A percentile compares a stretch with the other conserved stretches of the same genome.
These are phyloP conservation scores for Xylaria bambusicola DNA, from an alignment of 495 filamentous ascomycete species.

Conservation along the genomic window DNA sequence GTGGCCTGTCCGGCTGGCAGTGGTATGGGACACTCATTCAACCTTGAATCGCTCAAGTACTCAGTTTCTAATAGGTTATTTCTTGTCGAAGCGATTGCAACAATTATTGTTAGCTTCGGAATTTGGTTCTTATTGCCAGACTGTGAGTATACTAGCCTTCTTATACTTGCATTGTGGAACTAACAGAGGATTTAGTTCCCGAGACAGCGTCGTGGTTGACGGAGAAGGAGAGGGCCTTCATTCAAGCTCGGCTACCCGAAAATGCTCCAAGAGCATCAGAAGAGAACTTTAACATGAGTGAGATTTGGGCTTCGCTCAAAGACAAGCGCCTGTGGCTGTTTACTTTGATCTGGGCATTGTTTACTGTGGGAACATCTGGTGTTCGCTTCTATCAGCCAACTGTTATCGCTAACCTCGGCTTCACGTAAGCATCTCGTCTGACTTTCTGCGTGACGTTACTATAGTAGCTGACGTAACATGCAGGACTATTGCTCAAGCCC, in stretches of 20 bases:
- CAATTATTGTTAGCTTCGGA: slow-evolving; percentile 35
- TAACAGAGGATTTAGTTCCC: slow-evolving; percentile 33
- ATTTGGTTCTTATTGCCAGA: slow-evolving; percentile 44
- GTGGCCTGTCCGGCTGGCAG: slow-evolving; percentile 46
- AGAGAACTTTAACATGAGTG: slow-evolving; percentile 39
- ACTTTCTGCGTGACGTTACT: neutral
- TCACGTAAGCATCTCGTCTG: slow-evolving; percentile 32
- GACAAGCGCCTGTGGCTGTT: slow-evolving; percentile 41
- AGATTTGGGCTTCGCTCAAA: slow-evolving; percentile 36
- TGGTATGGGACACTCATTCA: slow-evolving; percentile 29
- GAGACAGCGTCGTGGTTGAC: slow-evolving; percentile 43
- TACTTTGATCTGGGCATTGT: slow-evolving; percentile 43
- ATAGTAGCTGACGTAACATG: neutral
- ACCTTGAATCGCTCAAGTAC: neutral
- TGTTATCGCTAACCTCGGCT: slow-evolving; percentile 46
- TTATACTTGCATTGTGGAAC: neutral
- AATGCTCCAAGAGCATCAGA: slow-evolving; percentile 43
- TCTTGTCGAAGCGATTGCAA: slow-evolving; percentile 42
- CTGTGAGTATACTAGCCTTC: slow-evolving; percentile 31
- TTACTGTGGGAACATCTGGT: slow-evolving; percentile 46
- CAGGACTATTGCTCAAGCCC: slow-evolving; percentile 41
- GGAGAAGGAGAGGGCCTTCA: slow-evolving; percentile 43
- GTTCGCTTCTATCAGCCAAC: slow-evolving; percentile 48
- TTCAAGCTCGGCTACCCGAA: slow-evolving; percentile 43
- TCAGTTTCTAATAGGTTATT: slow-evolving; percentile 32